These are phyloP conservation scores for Cytospora piceae DNA, from an alignment of 2,329 filamentous ascomycete genomes.

Conservation along the genomic window DNA sequence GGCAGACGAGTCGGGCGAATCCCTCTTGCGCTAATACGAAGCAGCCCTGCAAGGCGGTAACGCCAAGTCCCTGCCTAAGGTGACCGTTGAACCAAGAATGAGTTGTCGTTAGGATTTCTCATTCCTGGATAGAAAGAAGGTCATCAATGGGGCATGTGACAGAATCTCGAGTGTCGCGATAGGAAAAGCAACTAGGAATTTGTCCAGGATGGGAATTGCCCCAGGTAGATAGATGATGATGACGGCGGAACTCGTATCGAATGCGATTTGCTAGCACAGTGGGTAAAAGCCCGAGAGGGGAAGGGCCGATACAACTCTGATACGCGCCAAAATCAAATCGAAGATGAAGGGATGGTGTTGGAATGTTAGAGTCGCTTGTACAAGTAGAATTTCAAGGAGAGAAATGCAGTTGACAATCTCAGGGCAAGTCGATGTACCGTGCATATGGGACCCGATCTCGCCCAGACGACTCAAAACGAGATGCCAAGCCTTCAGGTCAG, in stretches of 20 bases:
- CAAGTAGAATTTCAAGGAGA: neutral
- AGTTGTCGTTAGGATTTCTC: neutral
- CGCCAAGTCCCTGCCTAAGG: neutral
- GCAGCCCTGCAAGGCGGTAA: conserved; percentile 2
- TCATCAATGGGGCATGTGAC: neutral
- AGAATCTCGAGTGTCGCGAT: conserved; percentile 10
- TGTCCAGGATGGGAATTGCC: neutral
- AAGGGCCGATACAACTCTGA: conserved; percentile 19
- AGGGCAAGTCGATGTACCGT: neutral
- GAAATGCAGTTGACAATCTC: neutral
- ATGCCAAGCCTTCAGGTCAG: conserved; percentile 24
- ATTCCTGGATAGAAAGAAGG: neutral
- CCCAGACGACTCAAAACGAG: neutral
- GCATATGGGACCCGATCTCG: neutral
- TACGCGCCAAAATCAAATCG: conserved; percentile 1
- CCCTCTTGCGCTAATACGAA: conserved; percentile 7
- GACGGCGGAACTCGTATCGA: conserved; percentile 4
- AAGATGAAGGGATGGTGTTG: neutral
- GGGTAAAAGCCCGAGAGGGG: conserved; percentile 9
- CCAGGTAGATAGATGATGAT: conserved; percentile 5
- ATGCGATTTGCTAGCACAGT: conserved; percentile 17
- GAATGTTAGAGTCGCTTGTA: neutral
- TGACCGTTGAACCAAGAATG: neutral
- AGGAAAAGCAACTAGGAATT: neutral
- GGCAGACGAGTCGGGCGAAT: conserved; percentile 4